Conservation (phyloP, 148 eudicot genomes). For the Gaultheria prostrata region DNA sequence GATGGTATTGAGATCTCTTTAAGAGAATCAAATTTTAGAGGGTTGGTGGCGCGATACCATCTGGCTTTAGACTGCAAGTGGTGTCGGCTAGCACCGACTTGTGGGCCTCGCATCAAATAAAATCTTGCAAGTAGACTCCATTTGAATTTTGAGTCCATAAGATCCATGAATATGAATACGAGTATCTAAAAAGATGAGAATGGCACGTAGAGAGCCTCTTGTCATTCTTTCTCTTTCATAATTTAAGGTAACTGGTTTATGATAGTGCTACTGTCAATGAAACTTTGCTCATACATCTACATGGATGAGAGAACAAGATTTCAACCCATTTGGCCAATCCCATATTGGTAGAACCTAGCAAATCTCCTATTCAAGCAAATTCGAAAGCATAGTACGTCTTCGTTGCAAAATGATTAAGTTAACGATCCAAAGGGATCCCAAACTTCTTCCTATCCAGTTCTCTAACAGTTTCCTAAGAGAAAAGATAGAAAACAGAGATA, state of each 20-base stretch:
- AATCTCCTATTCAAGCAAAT: not conserved
- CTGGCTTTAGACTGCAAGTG: constrained; percentile 18
- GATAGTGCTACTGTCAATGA: not conserved
- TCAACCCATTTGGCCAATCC: not conserved
- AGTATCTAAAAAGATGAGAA: not conserved
- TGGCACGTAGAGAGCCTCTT: not conserved
- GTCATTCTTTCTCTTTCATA: not conserved
- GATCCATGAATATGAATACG: not conserved
- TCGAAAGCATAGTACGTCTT: not conserved
- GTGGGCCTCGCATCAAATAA: not conserved
- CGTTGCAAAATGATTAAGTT: not conserved
- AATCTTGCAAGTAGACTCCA: constrained; percentile 9
- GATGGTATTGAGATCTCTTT: not conserved
- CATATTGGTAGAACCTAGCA: not conserved
- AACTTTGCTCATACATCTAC: not conserved
- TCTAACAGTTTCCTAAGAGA: not conserved
- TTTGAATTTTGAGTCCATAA: not conserved
- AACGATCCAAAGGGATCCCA: not conserved
- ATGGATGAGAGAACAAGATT: not conserved
- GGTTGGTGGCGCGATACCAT: constrained; percentile 12
- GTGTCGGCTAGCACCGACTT: constrained; percentile 10
- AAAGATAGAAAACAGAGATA: not conserved
- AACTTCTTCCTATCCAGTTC: not conserved
- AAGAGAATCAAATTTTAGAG: constrained; percentile 12
- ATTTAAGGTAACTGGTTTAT: not conserved